Conservation (phyloP, 352 stramenopile species). For the Pythium guiyangense region DNA sequence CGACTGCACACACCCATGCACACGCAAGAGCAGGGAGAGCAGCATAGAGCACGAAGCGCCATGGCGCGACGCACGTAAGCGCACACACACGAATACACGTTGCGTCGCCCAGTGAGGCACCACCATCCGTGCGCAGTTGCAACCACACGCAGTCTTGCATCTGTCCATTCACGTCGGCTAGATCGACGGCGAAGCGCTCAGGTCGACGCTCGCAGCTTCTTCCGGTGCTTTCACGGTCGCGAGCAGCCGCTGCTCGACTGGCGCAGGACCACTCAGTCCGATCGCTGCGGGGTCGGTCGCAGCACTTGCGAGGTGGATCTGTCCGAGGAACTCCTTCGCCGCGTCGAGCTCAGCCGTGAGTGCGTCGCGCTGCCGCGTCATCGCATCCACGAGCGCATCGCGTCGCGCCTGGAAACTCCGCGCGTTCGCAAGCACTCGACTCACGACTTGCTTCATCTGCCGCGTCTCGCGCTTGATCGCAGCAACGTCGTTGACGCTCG, state of each 20-base stretch:
- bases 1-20: neutral
- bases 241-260: slow-evolving; percentile 60
- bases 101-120: too few species aligned
- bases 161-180: slow-evolving; percentile 14
- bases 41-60: neutral
- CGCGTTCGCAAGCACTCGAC: slow-evolving; percentile 52
- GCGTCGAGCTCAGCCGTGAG: slow-evolving; percentile 54
- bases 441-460: slow-evolving; percentile 52
- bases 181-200: slow-evolving; percentile 44
- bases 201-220: slow-evolving; percentile 35
- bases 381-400: slow-evolving; percentile 50
- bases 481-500: slow-evolving; percentile 33
- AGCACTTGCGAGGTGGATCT: slow-evolving; percentile 47
- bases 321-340: slow-evolving; percentile 67
- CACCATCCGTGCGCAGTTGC: too few species aligned
- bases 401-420: slow-evolving; percentile 44
- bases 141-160: neutral
- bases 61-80: too few species aligned
- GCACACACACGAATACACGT: neutral
- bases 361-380: slow-evolving; percentile 70
- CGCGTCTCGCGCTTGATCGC: slow-evolving; percentile 57
- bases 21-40: neutral
- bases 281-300: slow-evolving; percentile 27
- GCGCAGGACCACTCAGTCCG: slow-evolving; percentile 47
- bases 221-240: slow-evolving; percentile 50